Percentiles rank a stretch among this genome's conserved stretches.
These are phyloP conservation scores for Zea luxurians DNA, from an alignment of 176 grass and related monocot genomes.

Conservation along the genomic window DNA sequence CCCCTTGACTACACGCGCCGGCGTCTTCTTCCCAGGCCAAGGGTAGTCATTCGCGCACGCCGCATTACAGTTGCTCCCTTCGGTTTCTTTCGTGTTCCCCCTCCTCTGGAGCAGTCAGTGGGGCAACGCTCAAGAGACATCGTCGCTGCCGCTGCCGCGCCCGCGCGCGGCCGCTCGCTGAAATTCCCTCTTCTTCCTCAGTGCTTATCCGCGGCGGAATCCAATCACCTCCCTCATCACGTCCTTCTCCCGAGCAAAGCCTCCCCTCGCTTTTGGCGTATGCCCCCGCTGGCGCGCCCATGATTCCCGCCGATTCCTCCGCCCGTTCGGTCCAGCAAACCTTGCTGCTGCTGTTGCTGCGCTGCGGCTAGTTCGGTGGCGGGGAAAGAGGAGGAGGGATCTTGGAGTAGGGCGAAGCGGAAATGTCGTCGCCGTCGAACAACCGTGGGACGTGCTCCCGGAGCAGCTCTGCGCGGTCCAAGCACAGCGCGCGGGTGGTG, in stretches of 20 bases:
- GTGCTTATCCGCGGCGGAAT: slow-evolving; percentile 57
- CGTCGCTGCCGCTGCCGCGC: background rate
- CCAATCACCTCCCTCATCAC: slow-evolving; percentile 28
- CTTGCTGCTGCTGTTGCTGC: background rate
- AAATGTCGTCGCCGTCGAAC: slow-evolving; percentile 83
- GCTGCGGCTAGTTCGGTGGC: background rate
- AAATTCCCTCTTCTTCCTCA: background rate
- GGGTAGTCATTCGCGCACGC: slow-evolving; percentile 1
- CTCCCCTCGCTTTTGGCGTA: background rate
- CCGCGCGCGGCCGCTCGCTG: slow-evolving; percentile 24
- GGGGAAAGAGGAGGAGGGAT: background rate
- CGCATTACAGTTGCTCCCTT: slow-evolving; percentile 1
- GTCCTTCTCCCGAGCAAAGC: slow-evolving; percentile 4
- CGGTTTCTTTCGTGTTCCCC: background rate
- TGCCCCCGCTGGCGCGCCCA: slow-evolving; percentile 12
- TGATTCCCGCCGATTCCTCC: slow-evolving; percentile 42
- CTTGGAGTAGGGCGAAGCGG: background rate
- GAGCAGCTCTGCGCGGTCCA: slow-evolving; percentile 70
- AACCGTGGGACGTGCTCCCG: slow-evolving; percentile 56
- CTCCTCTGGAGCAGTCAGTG: background rate
- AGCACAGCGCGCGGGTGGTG: slow-evolving; percentile 71
- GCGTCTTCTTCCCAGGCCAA: background rate
- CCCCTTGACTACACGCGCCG: no score
- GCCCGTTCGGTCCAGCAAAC: slow-evolving; percentile 31
- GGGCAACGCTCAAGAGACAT: slow-evolving; percentile 24